Evolutionary conservation across 345 rosid genomes (phyloP), one percentile per base, ranked within the genome.

Genomic region (Salix suchowensis): DNA sequence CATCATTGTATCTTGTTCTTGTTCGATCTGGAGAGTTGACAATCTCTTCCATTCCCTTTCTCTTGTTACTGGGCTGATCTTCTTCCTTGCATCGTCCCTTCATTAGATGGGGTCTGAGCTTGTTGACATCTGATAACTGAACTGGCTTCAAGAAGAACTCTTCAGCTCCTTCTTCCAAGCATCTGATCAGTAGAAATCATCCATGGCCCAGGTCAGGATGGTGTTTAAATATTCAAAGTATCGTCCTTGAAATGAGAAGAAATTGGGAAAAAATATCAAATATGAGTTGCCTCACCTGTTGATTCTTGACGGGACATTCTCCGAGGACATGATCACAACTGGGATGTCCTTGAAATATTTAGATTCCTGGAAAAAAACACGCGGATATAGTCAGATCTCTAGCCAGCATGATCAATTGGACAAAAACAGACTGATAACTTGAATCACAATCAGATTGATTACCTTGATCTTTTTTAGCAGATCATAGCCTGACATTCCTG

Each of bases 401-500:
- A n/a, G 16, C 58, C 28, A n/a, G 16, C 2, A 1, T 9, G 52
- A 30, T 52, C 7, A n/a, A 48, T 30, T 2, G 68, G n/a, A 32
- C 18, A 30, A 15, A 15, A 30, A 26, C 34, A 30, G 67, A 15
- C 14, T 2, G 37, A 65, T 26, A 15, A 2, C 39, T 18, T 0
- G 39, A 30, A 6, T 10, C 37, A 16, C 19, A 4, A 65, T 32
- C 68, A 65, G 13, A 21, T 28, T 52, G 7, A 61, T 66, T 87
- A 91, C 96, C 93, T 93, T 96, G 46, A 96, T 86, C 78, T 79
- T 93, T 82, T 87, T 89, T 13, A 96, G 88, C 12, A 96, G 94
- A 88, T 96, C 98, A 77, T 91, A 92, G 77, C 99, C 99, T 9
- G 97, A 91, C 96, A 95, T 93, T 15, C 94, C 99, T 21, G 99